Conservation (phyloP, 768 basidiomycete species). For the Lactifluus volemus region DNA sequence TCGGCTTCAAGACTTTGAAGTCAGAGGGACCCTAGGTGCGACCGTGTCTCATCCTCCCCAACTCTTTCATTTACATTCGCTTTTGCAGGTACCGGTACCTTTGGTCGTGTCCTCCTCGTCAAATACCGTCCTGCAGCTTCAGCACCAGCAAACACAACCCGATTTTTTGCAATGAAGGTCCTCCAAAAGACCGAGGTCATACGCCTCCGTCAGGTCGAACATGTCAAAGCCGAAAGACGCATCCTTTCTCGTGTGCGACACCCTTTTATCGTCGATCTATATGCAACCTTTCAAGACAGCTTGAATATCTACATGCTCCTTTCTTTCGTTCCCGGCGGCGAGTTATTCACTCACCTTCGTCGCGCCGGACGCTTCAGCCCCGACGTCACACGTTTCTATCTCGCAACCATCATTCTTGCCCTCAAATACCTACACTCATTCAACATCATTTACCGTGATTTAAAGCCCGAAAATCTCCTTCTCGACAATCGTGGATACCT, state of each 20-base stretch:
- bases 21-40: constrained; percentile 68
- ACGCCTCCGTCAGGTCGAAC: constrained; percentile 89
- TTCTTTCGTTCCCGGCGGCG: constrained; percentile 93
- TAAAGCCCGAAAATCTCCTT: constrained; percentile 98
- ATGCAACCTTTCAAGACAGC: constrained; percentile 91
- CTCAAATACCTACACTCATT: constrained; percentile 91
- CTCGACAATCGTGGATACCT: constrained; percentile 90
- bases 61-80: background rate
- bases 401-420: constrained; percentile 92
- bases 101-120: constrained; percentile 87
- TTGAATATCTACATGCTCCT: constrained; percentile 98
- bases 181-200: constrained; percentile 81
- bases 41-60: background rate
- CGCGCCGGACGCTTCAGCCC: constrained; percentile 92
- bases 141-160: constrained; percentile 39
- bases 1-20: constrained; percentile 71
- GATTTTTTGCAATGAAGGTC: constrained; percentile 82
- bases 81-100: constrained; percentile 88
- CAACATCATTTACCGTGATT: constrained; percentile 97
- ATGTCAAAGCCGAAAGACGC: constrained; percentile 92
- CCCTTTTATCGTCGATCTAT: constrained; percentile 95
- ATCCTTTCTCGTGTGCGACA: constrained; percentile 89
- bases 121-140: constrained; percentile 49
- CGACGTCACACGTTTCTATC: constrained; percentile 96
- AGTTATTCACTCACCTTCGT: constrained; percentile 93